Percentiles rank a stretch among this genome's conserved stretches.
Evolutionary conservation across 495 filamentous ascomycete genomes (phyloP).

Genomic region (Xylona heveae): DNA sequence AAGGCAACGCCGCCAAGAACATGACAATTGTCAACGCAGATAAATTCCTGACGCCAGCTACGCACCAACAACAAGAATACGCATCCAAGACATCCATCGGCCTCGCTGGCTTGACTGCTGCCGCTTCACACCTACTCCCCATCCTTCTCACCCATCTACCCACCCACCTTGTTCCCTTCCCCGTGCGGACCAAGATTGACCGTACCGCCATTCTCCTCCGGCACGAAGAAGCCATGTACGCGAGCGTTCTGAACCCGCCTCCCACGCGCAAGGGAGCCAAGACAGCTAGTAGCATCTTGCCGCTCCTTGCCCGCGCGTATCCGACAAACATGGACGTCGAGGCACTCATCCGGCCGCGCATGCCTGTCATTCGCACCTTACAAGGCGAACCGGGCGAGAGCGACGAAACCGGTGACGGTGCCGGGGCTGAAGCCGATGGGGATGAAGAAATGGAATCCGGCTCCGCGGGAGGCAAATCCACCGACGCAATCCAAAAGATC

Average conservation of each 20-base stretch:
- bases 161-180: conserved; percentile 33
- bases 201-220: conserved; percentile 49
- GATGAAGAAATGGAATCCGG: conserved; percentile 4
- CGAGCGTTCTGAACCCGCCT: conserved; percentile 59
- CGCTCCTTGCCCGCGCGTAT: conserved; percentile 43
- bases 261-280: conserved; percentile 31
- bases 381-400: not conserved
- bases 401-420: conserved; percentile 6
- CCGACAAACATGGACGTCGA: conserved; percentile 43
- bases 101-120: conserved; percentile 16
- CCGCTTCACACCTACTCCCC: conserved; percentile 39
- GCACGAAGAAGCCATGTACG: conserved; percentile 46
- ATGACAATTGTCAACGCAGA: conserved; percentile 28
- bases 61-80: conserved; percentile 7
- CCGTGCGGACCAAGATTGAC: conserved; percentile 50
- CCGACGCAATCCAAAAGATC: not conserved
- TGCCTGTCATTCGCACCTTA: conserved; percentile 25
- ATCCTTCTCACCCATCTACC: conserved; percentile 36
- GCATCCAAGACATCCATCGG: too few species aligned
- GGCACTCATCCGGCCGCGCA: conserved; percentile 43
- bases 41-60: conserved; percentile 23
- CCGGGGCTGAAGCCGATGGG: conserved; percentile 6
- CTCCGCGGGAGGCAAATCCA: not conserved
- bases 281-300: conserved; percentile 47
- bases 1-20: conserved; percentile 17